phyloP scores from a whole-genome alignment of 2,329 filamentous ascomycete species.

The Trichoderma sp. region DNA sequence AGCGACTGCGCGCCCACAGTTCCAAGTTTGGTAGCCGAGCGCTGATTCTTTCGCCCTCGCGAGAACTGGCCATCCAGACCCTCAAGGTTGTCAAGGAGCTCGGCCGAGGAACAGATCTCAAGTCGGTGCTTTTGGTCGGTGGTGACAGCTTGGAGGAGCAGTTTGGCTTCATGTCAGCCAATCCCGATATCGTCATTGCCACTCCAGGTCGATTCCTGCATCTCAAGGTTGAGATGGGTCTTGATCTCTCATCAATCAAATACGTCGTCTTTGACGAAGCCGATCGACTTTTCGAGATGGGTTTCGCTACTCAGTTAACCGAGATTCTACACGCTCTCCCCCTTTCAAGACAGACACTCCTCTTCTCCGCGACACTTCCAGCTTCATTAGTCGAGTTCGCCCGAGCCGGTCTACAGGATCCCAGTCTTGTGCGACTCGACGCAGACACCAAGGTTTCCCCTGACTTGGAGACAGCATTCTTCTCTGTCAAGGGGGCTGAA shows the following conservation, averaged over 20 bases:
- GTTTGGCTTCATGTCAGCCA: conserved; percentile 86
- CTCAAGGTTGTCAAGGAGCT: conserved; percentile 96
- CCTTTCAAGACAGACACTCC: conserved; percentile 77
- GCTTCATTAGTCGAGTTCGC: conserved; percentile 96
- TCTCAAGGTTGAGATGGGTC: conserved; percentile 91
- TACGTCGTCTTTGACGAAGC: conserved; percentile 99
- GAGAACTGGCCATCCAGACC: conserved; percentile 92
- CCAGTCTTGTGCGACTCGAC: conserved; percentile 84
- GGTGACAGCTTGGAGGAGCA: conserved; percentile 96
- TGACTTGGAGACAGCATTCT: conserved; percentile 93
- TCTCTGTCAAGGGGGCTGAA: conserved; percentile 85
- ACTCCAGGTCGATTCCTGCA: conserved; percentile 96
- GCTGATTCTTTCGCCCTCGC: conserved; percentile 84
- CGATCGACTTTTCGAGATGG: conserved; percentile 97
- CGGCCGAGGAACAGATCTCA: conserved; percentile 83
- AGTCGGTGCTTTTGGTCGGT: conserved; percentile 86
- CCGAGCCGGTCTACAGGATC: conserved; percentile 87
- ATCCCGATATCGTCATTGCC: conserved; percentile 96
- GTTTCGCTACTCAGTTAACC: conserved; percentile 87
- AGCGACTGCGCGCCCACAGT: conserved; percentile 85
- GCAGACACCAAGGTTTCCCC: conserved; percentile 95
- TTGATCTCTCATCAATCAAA: conserved; percentile 85
- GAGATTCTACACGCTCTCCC: conserved; percentile 92
- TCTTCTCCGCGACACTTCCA: conserved; percentile 94
- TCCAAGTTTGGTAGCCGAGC: conserved; percentile 81